Percentiles rank a stretch among this genome's conserved stretches.
These are phyloP conservation scores for Colletotrichum ledebouriae DNA, from an alignment of 2,329 filamentous ascomycete species.

Conservation along the genomic window DNA sequence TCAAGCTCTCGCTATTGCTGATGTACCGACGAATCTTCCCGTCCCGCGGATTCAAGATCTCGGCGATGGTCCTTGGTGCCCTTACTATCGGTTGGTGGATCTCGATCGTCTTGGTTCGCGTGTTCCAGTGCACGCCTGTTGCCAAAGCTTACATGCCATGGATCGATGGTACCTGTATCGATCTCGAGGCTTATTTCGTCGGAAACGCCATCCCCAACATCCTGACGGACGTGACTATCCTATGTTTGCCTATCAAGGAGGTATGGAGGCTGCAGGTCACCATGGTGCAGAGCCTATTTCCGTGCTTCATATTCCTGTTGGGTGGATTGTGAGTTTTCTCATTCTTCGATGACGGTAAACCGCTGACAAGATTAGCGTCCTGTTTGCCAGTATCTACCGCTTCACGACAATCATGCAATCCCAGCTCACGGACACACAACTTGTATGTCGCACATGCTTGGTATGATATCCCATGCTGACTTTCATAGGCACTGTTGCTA, in stretches of 20 bases:
- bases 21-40: conserved; percentile 43
- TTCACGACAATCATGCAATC: conserved; percentile 50
- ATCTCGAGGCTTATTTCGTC: conserved; percentile 56
- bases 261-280: conserved; percentile 49
- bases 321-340: conserved; percentile 51
- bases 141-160: conserved; percentile 51
- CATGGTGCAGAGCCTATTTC: conserved; percentile 43
- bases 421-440: conserved; percentile 47
- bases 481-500: conserved; percentile 47
- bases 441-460: background rate
- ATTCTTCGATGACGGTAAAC: background rate
- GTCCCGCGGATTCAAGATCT: conserved; percentile 27
- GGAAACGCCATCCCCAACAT: conserved; percentile 60
- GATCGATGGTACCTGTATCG: conserved; percentile 55
- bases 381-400: conserved; percentile 44
- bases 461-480: background rate
- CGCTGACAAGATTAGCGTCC: conserved; percentile 17
- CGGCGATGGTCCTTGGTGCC: conserved; percentile 32
- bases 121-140: conserved; percentile 58
- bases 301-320: conserved; percentile 50
- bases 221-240: conserved; percentile 54
- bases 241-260: conserved; percentile 45
- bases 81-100: conserved; percentile 39
- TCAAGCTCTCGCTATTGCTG: conserved; percentile 41
- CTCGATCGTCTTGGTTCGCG: conserved; percentile 46